These are phyloP conservation scores for Camelina sativa DNA, from an alignment of 345 rosid genomes.

Conservation along the genomic window DNA sequence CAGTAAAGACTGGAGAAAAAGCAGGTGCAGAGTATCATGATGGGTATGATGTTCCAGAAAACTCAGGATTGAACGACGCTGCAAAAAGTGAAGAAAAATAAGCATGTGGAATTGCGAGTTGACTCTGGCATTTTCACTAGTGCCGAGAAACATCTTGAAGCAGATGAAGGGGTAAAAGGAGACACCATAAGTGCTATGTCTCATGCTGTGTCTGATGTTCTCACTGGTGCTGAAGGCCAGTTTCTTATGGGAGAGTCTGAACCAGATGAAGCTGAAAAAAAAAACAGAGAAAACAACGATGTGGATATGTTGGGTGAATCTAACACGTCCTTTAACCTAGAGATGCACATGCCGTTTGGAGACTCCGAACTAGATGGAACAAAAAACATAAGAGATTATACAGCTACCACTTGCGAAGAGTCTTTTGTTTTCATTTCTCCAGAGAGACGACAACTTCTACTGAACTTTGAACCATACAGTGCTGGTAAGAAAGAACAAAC, in stretches of 20 bases:
- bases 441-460: not conserved
- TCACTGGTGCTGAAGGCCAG: not conserved
- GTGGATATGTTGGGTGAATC: slow-evolving; percentile 20
- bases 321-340: slow-evolving; percentile 15
- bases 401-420: slow-evolving; percentile 14
- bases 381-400: not conserved
- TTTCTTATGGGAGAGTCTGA: slow-evolving; percentile 24
- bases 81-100: slow-evolving; percentile 17
- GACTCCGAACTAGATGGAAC: not conserved
- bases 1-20: slow-evolving; percentile 9
- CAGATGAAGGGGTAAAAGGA: slow-evolving; percentile 5
- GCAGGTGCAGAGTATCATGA: not conserved
- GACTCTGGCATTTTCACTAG: not conserved
- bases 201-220: slow-evolving; percentile 10
- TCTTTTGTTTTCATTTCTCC: slow-evolving; percentile 10
- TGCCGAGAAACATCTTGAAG: slow-evolving; percentile 11
- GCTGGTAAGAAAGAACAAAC: slow-evolving; percentile 11
- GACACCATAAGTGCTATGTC: not conserved
- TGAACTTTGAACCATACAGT: slow-evolving; percentile 1
- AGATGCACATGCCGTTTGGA: not conserved
- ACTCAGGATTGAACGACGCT: slow-evolving; percentile 6
- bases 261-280: slow-evolving; percentile 16
- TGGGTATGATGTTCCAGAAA: not conserved
- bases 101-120: slow-evolving; percentile 8
- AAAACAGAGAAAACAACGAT: not conserved